Evolutionary conservation across 1,284 basidiomycete species (phyloP).

Genomic region (Lignosus rhinocerotis): DNA sequence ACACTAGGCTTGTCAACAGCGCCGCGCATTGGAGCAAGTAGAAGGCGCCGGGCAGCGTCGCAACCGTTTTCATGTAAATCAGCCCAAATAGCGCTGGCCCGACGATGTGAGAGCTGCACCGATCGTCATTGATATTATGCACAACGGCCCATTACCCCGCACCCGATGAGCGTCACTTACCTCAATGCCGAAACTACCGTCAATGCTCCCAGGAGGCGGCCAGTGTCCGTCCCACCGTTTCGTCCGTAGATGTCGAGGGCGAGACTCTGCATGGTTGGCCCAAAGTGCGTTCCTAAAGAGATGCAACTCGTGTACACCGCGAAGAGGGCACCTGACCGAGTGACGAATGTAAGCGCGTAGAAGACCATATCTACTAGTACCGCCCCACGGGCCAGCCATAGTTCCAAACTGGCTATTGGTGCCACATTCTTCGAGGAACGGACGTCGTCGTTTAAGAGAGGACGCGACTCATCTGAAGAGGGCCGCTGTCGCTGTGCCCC

Average conservation of each 20-base stretch:
- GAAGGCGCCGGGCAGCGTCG: slow-evolving; percentile 52
- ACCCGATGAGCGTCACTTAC: slow-evolving; percentile 38
- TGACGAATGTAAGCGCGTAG: slow-evolving; percentile 51
- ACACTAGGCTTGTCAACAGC: slow-evolving; percentile 39
- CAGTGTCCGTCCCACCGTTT: slow-evolving; percentile 50
- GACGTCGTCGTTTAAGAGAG: neutral
- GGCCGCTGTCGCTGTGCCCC: slow-evolving; percentile 3
- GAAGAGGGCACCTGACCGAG: slow-evolving; percentile 44
- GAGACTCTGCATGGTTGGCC: slow-evolving; percentile 62
- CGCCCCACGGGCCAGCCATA: slow-evolving; percentile 55
- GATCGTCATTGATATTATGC: slow-evolving; percentile 5
- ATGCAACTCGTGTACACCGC: slow-evolving; percentile 43
- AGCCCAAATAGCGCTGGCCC: slow-evolving; percentile 59
- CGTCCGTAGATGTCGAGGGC: slow-evolving; percentile 58
- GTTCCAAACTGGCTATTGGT: slow-evolving; percentile 50
- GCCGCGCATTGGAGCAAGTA: slow-evolving; percentile 46
- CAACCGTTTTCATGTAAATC: slow-evolving; percentile 59
- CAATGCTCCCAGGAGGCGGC: slow-evolving; percentile 66
- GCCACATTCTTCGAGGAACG: slow-evolving; percentile 15
- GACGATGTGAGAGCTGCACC: slow-evolving; percentile 47
- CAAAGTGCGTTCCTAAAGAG: slow-evolving; percentile 56
- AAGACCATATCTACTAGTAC: slow-evolving; percentile 55
- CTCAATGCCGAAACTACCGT: slow-evolving; percentile 67
- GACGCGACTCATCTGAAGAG: slow-evolving; percentile 26
- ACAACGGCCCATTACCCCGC: neutral